These are phyloP conservation scores for Fusarium agapanthi DNA, from an alignment of 2,329 filamentous ascomycete species.

Conservation along the genomic window DNA sequence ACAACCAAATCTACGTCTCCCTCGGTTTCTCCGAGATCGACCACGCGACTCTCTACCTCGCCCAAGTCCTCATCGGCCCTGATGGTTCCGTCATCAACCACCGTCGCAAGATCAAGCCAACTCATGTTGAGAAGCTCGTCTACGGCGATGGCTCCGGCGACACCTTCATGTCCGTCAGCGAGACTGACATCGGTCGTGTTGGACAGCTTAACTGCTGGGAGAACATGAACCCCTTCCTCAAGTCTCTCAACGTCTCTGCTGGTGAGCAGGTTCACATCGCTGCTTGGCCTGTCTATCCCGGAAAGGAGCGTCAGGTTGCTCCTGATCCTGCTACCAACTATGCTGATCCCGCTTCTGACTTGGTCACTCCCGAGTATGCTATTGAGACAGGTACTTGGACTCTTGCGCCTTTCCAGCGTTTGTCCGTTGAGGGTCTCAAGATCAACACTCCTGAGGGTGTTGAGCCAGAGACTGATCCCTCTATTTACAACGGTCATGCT, in stretches of 20 bases:
- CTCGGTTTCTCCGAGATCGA: slow-evolving; percentile 61
- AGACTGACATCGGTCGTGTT: slow-evolving; percentile 60
- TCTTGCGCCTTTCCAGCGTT: slow-evolving; percentile 38
- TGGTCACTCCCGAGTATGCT: slow-evolving; percentile 40
- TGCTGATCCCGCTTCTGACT: slow-evolving; percentile 36
- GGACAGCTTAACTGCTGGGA: slow-evolving; percentile 67
- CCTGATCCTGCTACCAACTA: slow-evolving; percentile 42
- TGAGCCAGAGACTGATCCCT: slow-evolving; percentile 38
- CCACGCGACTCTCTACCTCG: slow-evolving; percentile 56
- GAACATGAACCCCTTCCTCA: slow-evolving; percentile 51
- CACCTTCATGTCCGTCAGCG: slow-evolving; percentile 57
- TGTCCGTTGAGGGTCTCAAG: slow-evolving; percentile 37
- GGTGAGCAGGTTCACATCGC: slow-evolving; percentile 45
- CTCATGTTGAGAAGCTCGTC: slow-evolving; percentile 56
- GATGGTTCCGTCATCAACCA: slow-evolving; percentile 56
- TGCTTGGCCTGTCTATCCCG: slow-evolving; percentile 43
- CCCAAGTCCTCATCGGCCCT: slow-evolving; percentile 61
- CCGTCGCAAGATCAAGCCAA: slow-evolving; percentile 61
- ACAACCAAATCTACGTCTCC: slow-evolving; percentile 56
- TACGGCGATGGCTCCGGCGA: slow-evolving; percentile 67
- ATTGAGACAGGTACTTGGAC: slow-evolving; percentile 42
- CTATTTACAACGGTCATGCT: slow-evolving; percentile 37
- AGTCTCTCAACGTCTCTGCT: slow-evolving; percentile 40
- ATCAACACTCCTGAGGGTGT: slow-evolving; percentile 40
- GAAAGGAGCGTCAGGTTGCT: slow-evolving; percentile 30